Evolutionary conservation across 441 rosid species (phyloP).

Genomic region (Syzygium syzygioides): DNA sequence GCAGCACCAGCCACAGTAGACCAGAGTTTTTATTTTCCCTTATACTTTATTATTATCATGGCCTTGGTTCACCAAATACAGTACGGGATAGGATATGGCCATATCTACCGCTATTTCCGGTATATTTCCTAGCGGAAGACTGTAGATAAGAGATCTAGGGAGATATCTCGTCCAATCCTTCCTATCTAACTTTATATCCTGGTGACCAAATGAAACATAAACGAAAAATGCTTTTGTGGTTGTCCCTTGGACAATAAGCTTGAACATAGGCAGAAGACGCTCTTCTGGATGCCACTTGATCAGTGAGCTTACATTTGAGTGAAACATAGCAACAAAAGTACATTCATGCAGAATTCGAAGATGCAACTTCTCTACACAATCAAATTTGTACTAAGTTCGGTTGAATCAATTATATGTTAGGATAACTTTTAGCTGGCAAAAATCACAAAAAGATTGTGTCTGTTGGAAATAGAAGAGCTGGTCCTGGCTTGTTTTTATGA

Average conservation of each 20-base stretch:
- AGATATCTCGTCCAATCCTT: neutral
- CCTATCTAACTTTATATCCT: neutral
- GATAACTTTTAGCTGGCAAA: neutral
- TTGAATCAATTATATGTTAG: neutral
- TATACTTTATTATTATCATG: neutral
- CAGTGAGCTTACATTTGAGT: neutral
- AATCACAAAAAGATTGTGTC: neutral
- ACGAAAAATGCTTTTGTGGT: neutral
- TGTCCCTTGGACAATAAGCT: neutral
- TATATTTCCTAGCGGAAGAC: neutral
- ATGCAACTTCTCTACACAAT: neutral
- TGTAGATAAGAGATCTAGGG: neutral
- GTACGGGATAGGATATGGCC: neutral
- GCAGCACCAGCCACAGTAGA: neutral
- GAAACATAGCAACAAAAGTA: neutral
- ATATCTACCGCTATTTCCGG: neutral
- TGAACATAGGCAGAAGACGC: neutral
- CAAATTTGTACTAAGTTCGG: neutral
- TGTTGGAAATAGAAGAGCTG: neutral
- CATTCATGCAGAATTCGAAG: neutral
- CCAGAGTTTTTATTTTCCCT: neutral
- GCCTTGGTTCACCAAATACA: neutral
- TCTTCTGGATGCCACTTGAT: neutral
- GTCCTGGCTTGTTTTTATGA: neutral
- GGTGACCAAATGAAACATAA: neutral